phyloP scores from a whole-genome alignment of 2,329 filamentous ascomycete species.

The Diaporthe sp. region DNA sequence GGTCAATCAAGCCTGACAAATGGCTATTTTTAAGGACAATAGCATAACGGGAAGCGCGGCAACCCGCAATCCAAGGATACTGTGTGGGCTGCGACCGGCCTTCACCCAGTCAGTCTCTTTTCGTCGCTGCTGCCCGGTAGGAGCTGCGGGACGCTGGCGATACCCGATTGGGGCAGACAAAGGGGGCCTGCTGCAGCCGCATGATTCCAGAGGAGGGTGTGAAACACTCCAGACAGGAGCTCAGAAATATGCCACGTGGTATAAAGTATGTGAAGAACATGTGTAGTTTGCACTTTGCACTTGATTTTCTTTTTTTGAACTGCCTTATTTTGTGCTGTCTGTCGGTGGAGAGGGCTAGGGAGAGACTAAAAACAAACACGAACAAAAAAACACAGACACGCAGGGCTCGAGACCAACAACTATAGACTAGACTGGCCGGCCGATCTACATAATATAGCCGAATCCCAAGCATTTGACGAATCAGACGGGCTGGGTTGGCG shows the following conservation, averaged over 20 bases:
- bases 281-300: background rate
- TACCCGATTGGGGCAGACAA: background rate
- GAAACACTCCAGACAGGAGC: slow-evolving; percentile 7
- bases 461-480: slow-evolving; percentile 6
- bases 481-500: slow-evolving; percentile 9
- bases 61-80: background rate
- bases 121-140: background rate
- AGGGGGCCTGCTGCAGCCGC: background rate
- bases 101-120: background rate
- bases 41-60: background rate
- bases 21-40: background rate
- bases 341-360: background rate
- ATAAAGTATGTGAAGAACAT: background rate
- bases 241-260: slow-evolving; percentile 3
- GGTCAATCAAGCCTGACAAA: background rate
- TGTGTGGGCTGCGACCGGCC: background rate
- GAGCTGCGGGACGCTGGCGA: background rate
- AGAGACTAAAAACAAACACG: background rate
- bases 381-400: background rate
- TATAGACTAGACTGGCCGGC: background rate
- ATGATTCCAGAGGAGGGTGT: background rate
- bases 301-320: background rate
- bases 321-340: background rate
- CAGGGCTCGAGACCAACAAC: background rate
- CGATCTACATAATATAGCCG: background rate